These are phyloP conservation scores for Plectosphaerella plurivora DNA, from an alignment of 2,329 filamentous ascomycete species.

Conservation along the genomic window DNA sequence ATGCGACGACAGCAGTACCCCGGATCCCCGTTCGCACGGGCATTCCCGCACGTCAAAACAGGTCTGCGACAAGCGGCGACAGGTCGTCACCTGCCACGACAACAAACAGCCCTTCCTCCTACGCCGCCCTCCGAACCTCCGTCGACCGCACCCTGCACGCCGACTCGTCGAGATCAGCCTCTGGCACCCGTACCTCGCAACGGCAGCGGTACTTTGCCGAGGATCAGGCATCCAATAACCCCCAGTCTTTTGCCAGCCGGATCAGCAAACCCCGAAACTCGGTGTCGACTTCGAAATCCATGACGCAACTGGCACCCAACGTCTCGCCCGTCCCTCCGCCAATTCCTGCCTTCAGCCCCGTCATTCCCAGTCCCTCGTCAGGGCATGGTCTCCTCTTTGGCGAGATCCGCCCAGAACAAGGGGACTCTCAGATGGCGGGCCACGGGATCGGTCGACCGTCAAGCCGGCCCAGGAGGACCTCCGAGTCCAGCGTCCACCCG, in stretches of 20 bases:
- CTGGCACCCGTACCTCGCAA: constrained; percentile 23
- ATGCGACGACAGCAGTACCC: constrained; percentile 27
- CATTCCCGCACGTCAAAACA: constrained; percentile 29
- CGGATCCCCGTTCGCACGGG: constrained; percentile 29
- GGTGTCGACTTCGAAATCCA: constrained; percentile 27
- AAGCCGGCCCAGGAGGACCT: constrained; percentile 55
- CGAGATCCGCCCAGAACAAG: constrained; percentile 62
- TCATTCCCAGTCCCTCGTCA: constrained; percentile 13
- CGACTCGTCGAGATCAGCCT: constrained; percentile 12
- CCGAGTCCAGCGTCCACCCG: constrained; percentile 64
- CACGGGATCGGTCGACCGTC: constrained; percentile 54
- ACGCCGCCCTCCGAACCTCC: constrained; percentile 34
- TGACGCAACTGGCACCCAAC: constrained; percentile 25
- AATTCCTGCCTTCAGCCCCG: constrained; percentile 25
- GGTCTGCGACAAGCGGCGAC: constrained; percentile 24
- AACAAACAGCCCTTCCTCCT: constrained; percentile 30
- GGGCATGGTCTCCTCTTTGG: constrained; percentile 64
- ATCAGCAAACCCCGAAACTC: constrained; percentile 45
- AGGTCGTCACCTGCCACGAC: constrained; percentile 6
- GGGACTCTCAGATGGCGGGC: constrained; percentile 45
- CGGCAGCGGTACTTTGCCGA: constrained; percentile 43
- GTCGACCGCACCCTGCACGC: constrained; percentile 24
- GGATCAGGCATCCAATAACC: constrained; percentile 47
- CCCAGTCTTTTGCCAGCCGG: constrained; percentile 57
- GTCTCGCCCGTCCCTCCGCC: constrained; percentile 12